Percentiles rank a stretch among this genome's conserved stretches.
These are phyloP conservation scores for Ascoidea asiatica DNA, from an alignment of 805 yeast genomes.

Conservation along the genomic window DNA sequence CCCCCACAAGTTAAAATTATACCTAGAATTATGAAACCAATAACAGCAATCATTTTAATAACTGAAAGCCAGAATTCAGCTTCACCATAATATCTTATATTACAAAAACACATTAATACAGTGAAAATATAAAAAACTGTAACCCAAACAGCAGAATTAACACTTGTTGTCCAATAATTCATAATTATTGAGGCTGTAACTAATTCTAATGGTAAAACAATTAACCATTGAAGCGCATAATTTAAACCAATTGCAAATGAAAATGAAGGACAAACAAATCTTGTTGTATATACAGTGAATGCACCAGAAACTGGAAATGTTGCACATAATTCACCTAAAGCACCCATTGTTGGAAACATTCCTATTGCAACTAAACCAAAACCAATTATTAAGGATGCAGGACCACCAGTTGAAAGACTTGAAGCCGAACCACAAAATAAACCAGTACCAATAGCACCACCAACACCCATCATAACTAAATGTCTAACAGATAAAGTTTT, in stretches of 20 bases:
- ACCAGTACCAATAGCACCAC: slow-evolving; percentile 75
- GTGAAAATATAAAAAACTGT: slow-evolving; percentile 35
- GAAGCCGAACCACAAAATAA: slow-evolving; percentile 50
- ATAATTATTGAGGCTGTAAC: slow-evolving; percentile 43
- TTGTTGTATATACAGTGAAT: slow-evolving; percentile 41
- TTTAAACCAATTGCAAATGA: slow-evolving; percentile 54
- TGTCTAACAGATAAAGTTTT: not conserved
- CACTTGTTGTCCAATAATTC: slow-evolving; percentile 27
- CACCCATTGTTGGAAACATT: slow-evolving; percentile 17
- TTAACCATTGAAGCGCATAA: slow-evolving; percentile 38
- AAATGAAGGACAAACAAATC: slow-evolving; percentile 44
- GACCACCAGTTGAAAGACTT: slow-evolving; percentile 50
- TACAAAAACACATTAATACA: slow-evolving; percentile 34
- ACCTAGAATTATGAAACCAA: slow-evolving; percentile 42
- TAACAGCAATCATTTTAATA: slow-evolving; percentile 33
- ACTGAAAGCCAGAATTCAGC: slow-evolving; percentile 38
- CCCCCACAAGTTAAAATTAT: slow-evolving; percentile 34
- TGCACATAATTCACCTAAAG: slow-evolving; percentile 19
- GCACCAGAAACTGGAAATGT: slow-evolving; percentile 56
- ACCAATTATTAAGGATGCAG: slow-evolving; percentile 40
- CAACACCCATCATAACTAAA: slow-evolving; percentile 50
- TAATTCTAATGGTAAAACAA: slow-evolving; percentile 36
- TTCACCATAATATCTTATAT: slow-evolving; percentile 42
- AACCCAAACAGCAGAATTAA: slow-evolving; percentile 30
- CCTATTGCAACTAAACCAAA: slow-evolving; percentile 15